phyloP scores from a whole-genome alignment of 441 rosid species.

The Geranium incanum region DNA sequence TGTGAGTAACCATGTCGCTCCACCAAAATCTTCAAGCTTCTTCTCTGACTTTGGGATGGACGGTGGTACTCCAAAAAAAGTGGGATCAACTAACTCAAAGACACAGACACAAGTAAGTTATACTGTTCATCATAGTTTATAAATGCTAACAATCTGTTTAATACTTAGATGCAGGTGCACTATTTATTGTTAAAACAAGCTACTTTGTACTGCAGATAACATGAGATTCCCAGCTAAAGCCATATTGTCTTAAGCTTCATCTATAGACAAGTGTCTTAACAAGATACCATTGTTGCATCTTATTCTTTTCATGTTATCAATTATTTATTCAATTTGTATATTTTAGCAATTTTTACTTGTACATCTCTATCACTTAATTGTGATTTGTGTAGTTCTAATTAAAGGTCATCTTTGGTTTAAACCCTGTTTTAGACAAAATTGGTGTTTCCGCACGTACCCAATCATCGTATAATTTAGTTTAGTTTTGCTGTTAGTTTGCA shows the following conservation, averaged over 20 bases:
- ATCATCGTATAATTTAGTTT: background rate
- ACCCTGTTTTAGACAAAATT: background rate
- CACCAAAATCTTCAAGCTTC: constrained; percentile 27
- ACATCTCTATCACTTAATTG: background rate
- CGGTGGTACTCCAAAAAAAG: constrained; percentile 47
- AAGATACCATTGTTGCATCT: too few species aligned
- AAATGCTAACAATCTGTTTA: too few species aligned
- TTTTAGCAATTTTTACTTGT: too few species aligned
- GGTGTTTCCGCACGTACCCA: background rate
- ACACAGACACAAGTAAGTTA: constrained; percentile 57
- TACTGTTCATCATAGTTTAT: too few species aligned
- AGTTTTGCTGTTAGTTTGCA: background rate
- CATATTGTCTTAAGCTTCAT: too few species aligned
- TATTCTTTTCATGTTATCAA: too few species aligned
- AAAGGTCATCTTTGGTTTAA: background rate
- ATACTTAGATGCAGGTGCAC: too few species aligned
- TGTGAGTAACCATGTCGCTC: constrained; percentile 22
- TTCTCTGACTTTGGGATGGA: constrained; percentile 27
- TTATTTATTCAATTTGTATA: too few species aligned
- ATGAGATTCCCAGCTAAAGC: too few species aligned
- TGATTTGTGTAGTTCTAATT: background rate
- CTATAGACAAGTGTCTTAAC: too few species aligned
- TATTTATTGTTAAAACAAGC: too few species aligned
- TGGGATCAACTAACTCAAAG: constrained; percentile 55
- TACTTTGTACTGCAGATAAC: too few species aligned